Evolutionary conservation across 129 eudicot genomes (phyloP).

Genomic region (Heracleum sosnowskyi): DNA sequence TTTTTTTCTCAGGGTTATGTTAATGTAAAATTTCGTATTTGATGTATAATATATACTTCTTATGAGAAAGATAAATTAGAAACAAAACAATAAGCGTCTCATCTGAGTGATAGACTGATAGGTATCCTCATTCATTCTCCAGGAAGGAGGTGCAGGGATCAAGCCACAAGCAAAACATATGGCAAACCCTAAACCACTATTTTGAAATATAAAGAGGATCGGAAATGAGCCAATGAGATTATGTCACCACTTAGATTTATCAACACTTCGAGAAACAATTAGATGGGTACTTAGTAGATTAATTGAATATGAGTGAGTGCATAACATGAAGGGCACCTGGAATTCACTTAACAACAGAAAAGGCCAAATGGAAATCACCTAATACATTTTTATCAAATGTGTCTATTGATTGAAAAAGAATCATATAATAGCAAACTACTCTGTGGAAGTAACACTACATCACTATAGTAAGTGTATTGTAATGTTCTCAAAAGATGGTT

Average conservation of each 20-base stretch:
- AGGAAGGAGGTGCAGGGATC: background rate
- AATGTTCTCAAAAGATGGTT: constrained; percentile 3
- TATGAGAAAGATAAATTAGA: background rate
- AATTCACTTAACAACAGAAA: background rate
- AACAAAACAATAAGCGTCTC: background rate
- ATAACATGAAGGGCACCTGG: no score
- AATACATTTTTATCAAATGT: background rate
- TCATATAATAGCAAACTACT: constrained; percentile 8
- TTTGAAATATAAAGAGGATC: constrained; percentile 5
- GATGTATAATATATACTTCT: background rate
- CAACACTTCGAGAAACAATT: background rate
- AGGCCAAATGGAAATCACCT: background rate
- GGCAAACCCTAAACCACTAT: background rate
- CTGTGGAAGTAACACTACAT: background rate
- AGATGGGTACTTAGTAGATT: background rate
- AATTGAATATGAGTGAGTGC: background rate
- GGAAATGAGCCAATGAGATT: background rate
- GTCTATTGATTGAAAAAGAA: background rate
- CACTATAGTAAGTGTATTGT: background rate
- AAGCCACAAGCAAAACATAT: background rate
- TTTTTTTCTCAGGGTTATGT: background rate
- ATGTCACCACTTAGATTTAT: background rate
- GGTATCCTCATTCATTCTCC: background rate
- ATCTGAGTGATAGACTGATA: background rate
- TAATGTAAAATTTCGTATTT: background rate